Evolutionary conservation across 2,329 filamentous ascomycete species (phyloP), one percentile per base, ranked within the genome.

Genomic region (Ceratocystis diversiconidia): DNA sequence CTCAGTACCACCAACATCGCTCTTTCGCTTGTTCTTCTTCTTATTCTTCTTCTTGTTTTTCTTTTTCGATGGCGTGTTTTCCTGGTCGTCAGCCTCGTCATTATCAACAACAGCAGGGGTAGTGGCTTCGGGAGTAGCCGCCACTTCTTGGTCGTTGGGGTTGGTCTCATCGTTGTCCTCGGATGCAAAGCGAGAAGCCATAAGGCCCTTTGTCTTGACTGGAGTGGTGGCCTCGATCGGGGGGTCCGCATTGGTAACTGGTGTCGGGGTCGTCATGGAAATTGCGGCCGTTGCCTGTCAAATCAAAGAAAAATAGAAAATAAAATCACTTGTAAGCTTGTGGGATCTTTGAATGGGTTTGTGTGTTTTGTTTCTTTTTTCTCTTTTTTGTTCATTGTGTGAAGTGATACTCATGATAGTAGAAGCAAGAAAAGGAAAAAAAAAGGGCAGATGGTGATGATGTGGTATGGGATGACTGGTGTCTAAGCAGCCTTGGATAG

Each of bases 131-230:
- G 48, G 22, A 32, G 41, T 22, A 12, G 62, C 15, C 17, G 52
- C 46, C 46, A 48, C 50, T 17, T 44, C 72, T 61, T 72, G 72
- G 65, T 74, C 73, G 70, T 74, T 70, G 59, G 73, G 71, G 69
- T 74, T 73, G 61, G 70, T 71, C 66, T 52, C 55, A 25, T 59
- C 28, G 15, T 36, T 22, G 55, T 36, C 48, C 8, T 52, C 22
- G 48, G 48, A 25, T 28, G 48, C 48, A 71, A 79, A 84, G 69
- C 78, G 77, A 74, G 81, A 85, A 61, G 79, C 78, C 28, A 79
- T 76, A 28, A 85, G 78, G 50, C 82, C 82, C 73, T 80, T 80
- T 63, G 76, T 73, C 66, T 77, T 74, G 68, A 76, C 71, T 61
- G 72, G 68, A n/a, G 55, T 65, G 30, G 57, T 41, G 19, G 62